Conservation (phyloP, 106 monocot genomes). For the Hemerocallis citrina region DNA sequence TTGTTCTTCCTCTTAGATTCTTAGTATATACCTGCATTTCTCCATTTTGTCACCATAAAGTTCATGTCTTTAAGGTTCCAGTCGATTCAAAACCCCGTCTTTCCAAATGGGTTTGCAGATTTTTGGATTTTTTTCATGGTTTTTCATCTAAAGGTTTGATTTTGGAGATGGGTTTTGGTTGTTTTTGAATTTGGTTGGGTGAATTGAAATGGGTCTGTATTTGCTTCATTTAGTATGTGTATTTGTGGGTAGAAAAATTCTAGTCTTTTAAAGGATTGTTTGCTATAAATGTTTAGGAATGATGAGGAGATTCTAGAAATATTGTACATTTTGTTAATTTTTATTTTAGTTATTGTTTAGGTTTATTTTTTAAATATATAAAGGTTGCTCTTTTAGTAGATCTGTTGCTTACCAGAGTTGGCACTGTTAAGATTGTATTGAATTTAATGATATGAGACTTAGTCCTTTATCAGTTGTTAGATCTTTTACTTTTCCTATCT, state of each 20-base stretch:
- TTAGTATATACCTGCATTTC: neutral
- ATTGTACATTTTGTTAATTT: too few species aligned
- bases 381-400: neutral
- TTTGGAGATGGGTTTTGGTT: constrained; percentile 5
- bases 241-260: neutral
- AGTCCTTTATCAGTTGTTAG: neutral
- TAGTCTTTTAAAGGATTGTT: neutral
- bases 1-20: neutral
- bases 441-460: neutral
- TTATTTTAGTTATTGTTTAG: neutral
- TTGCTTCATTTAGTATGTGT: too few species aligned
- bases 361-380: constrained; percentile 1
- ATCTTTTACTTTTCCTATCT: neutral
- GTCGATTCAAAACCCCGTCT: neutral
- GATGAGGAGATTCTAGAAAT: too few species aligned
- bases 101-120: neutral
- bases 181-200: neutral
- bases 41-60: too few species aligned
- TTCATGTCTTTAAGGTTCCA: too few species aligned
- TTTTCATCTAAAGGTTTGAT: neutral
- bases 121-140: neutral
- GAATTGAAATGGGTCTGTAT: neutral
- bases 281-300: too few species aligned
- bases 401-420: neutral
- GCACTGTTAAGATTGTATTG: neutral